Percentiles rank a stretch among this genome's conserved stretches.
These are phyloP conservation scores for Hypericum androsaemum DNA, from an alignment of 345 rosid species.

Conservation along the genomic window DNA sequence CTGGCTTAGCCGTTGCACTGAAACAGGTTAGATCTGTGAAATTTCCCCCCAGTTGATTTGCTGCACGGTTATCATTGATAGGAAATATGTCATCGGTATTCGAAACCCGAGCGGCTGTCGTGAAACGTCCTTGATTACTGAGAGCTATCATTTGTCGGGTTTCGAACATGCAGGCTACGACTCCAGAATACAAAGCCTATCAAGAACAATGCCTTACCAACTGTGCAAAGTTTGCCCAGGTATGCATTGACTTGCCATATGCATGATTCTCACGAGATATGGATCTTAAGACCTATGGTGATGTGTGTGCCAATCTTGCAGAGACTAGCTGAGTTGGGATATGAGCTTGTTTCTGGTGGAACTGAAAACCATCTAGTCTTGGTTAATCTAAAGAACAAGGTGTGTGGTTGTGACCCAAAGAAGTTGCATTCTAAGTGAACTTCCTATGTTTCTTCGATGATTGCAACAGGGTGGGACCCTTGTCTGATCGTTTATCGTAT, in stretches of 20 bases:
- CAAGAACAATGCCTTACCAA: slow-evolving; percentile 96
- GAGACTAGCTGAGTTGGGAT: slow-evolving; percentile 57
- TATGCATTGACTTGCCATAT: slow-evolving; percentile 10
- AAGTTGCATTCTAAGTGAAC: no score
- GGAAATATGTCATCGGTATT: background rate
- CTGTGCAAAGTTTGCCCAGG: slow-evolving; percentile 78
- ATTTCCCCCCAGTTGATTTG: no score
- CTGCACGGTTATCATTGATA: background rate
- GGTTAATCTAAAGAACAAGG: slow-evolving; percentile 93
- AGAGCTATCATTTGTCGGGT: no score
- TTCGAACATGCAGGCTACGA: slow-evolving; percentile 52
- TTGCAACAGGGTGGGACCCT: no score
- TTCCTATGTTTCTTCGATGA: no score
- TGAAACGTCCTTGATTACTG: no score
- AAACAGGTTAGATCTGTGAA: slow-evolving; percentile 46
- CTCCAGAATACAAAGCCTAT: slow-evolving; percentile 90
- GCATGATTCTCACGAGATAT: no score
- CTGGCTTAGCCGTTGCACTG: slow-evolving; percentile 93
- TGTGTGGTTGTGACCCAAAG: slow-evolving; percentile 13
- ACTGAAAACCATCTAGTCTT: slow-evolving; percentile 95
- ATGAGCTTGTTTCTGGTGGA: slow-evolving; percentile 95
- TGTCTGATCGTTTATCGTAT: background rate
- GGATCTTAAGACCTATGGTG: no score
- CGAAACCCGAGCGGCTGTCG: background rate
- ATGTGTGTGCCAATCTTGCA: slow-evolving; percentile 19